phyloP scores from a whole-genome alignment of 768 basidiomycete genomes.

The Suillus americanus region DNA sequence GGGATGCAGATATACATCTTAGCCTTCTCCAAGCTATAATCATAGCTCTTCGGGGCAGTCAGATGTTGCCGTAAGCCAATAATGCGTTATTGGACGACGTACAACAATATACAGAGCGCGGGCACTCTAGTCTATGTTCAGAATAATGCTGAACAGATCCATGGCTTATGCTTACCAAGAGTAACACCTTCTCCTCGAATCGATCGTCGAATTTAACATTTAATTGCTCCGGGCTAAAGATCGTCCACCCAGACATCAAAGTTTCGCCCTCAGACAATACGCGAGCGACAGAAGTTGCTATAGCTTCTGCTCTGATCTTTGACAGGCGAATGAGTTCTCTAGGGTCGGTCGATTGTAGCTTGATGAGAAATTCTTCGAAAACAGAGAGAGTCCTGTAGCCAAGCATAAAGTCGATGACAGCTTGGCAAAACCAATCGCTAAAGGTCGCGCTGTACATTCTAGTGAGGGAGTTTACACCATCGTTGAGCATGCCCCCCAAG shows the following conservation, averaged over 20 bases:
- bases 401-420: constrained; percentile 90
- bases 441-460: constrained; percentile 89
- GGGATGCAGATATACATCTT: constrained; percentile 89
- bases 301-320: constrained; percentile 87
- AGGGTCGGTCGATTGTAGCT: constrained; percentile 89
- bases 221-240: constrained; percentile 80
- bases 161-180: constrained; percentile 60
- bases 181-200: constrained; percentile 92
- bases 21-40: constrained; percentile 91
- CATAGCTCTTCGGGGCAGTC: constrained; percentile 60
- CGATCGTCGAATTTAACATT: constrained; percentile 71
- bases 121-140: constrained; percentile 26
- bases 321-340: constrained; percentile 85
- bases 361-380: constrained; percentile 91
- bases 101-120: constrained; percentile 78
- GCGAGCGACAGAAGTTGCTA: constrained; percentile 82
- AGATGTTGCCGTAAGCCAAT: background rate
- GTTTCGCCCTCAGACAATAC: constrained; percentile 77
- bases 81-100: constrained; percentile 25
- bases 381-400: constrained; percentile 85
- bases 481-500: constrained; percentile 86
- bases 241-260: constrained; percentile 85
- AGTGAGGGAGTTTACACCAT: constrained; percentile 92
- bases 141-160: background rate
- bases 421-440: constrained; percentile 96